phyloP scores from a whole-genome alignment of 129 eudicot genomes.

The Ambrosia trifida region DNA sequence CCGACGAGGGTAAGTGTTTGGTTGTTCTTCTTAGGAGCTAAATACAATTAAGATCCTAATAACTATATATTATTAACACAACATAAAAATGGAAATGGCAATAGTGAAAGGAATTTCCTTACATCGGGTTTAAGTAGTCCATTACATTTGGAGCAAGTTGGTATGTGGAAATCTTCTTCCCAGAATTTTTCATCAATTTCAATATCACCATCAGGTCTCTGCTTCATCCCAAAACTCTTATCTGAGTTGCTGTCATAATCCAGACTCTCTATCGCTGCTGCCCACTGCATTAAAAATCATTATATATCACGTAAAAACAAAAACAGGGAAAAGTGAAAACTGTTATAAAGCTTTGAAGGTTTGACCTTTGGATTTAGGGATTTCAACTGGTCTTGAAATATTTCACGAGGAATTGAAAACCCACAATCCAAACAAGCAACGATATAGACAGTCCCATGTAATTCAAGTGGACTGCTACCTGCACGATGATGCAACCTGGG shows the following conservation, averaged over 20 bases:
- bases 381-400: constrained; percentile 84
- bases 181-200: constrained; percentile 95
- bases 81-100: background rate
- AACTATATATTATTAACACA: background rate
- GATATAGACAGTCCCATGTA: constrained; percentile 88
- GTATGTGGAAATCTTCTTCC: constrained; percentile 90
- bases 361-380: constrained; percentile 76
- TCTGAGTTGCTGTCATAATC: constrained; percentile 69
- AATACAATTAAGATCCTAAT: too few relatives aligned
- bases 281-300: constrained; percentile 60
- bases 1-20: too few relatives aligned
- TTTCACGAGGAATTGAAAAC: constrained; percentile 60
- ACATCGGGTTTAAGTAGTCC: constrained; percentile 94
- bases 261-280: constrained; percentile 84
- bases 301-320: background rate
- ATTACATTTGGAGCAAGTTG: constrained; percentile 68
- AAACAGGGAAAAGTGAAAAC: too few relatives aligned
- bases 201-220: constrained; percentile 97
- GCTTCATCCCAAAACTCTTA: constrained; percentile 90
- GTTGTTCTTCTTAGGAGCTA: too few relatives aligned
- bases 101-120: constrained; percentile 33
- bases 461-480: constrained; percentile 87
- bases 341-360: constrained; percentile 1
- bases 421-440: constrained; percentile 84
- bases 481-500: constrained; percentile 95